phyloP scores from a whole-genome alignment of 2,329 filamentous ascomycete genomes.

The Colletotrichum tamarilloi region DNA sequence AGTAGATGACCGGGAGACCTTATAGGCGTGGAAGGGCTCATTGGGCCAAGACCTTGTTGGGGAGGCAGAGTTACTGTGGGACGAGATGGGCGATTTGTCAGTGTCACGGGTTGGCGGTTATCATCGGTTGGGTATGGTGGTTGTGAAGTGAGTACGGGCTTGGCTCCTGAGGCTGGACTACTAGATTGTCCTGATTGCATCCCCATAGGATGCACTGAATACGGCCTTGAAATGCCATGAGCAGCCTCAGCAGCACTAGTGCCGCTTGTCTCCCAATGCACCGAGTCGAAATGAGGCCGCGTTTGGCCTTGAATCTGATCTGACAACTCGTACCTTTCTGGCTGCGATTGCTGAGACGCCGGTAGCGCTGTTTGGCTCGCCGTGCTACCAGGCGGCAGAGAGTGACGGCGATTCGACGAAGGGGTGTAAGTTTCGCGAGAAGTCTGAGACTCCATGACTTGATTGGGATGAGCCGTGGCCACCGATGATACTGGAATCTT shows the following conservation, averaged over 20 bases:
- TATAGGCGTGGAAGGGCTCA: conserved; percentile 12
- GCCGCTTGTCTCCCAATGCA: neutral
- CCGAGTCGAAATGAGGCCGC: neutral
- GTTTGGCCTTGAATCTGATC: neutral
- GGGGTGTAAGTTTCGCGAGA: neutral
- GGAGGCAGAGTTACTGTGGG: conserved; percentile 1
- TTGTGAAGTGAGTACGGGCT: neutral
- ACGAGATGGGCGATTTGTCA: conserved; percentile 13
- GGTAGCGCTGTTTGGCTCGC: neutral
- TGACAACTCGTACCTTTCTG: neutral
- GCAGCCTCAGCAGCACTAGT: neutral
- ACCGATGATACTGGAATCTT: neutral
- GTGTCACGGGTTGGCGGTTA: neutral
- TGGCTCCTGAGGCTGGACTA: neutral
- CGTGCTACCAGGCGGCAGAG: conserved; percentile 10
- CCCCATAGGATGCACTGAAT: neutral
- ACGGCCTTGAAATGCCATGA: neutral
- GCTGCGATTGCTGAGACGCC: neutral
- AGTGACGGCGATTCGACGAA: conserved; percentile 17
- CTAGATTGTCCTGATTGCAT: neutral
- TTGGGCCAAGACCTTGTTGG: neutral
- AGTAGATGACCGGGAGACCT: conserved; percentile 31
- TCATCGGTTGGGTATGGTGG: neutral
- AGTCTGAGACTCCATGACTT: neutral
- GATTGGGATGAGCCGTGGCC: neutral